Percentiles rank a stretch among this genome's conserved stretches.
Evolutionary conservation across 2,329 filamentous ascomycete species (phyloP).

Genomic region (Colletotrichum melonis): DNA sequence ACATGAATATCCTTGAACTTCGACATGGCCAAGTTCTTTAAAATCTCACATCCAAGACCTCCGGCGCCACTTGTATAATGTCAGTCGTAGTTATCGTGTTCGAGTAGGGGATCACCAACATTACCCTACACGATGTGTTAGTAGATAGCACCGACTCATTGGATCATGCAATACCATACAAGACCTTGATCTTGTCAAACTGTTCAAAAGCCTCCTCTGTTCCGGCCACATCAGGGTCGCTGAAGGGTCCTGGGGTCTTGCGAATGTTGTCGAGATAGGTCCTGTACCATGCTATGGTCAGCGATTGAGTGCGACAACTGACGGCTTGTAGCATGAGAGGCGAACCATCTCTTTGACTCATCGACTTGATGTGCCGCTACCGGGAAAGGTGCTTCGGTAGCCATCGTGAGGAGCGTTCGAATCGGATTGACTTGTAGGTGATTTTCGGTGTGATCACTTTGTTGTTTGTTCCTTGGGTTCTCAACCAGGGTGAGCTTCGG

Average conservation of each 20-base stretch:
- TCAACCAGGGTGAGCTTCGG: constrained; percentile 2
- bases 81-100: constrained; percentile 33
- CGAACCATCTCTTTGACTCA: constrained; percentile 35
- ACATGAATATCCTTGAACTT: constrained; percentile 98
- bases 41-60: constrained; percentile 93
- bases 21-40: constrained; percentile 95
- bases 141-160: constrained; percentile 6
- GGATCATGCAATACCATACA: constrained; percentile 63
- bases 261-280: constrained; percentile 86
- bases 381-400: constrained; percentile 1
- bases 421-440: background rate
- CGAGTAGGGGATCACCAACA: constrained; percentile 51
- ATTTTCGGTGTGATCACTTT: background rate
- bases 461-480: constrained; percentile 5
- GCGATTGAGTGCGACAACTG: background rate
- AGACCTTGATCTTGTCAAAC: constrained; percentile 78
- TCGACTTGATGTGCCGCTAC: constrained; percentile 11
- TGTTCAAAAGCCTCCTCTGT: constrained; percentile 64
- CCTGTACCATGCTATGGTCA: constrained; percentile 60
- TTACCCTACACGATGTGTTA: constrained; percentile 56
- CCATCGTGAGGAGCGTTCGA: constrained; percentile 1
- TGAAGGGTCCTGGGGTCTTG: constrained; percentile 82
- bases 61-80: constrained; percentile 80
- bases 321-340: background rate
- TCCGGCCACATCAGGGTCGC: constrained; percentile 68